phyloP scores from a whole-genome alignment of 208 protist species.

The Acanthamoeba healyi region DNA sequence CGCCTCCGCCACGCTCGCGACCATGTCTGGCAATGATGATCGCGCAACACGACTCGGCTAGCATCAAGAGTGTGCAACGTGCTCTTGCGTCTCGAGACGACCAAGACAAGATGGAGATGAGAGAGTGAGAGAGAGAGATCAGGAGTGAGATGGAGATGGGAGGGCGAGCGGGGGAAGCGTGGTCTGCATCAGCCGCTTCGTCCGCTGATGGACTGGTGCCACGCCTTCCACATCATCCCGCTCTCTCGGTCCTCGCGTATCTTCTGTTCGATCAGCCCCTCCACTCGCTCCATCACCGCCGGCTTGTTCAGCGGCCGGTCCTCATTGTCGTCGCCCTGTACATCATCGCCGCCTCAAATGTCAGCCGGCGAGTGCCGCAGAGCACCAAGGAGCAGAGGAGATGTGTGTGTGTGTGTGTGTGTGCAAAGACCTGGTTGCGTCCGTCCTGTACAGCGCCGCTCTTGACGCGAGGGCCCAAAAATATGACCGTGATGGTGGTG shows the following conservation, averaged over 20 bases:
- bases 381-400: too few species aligned
- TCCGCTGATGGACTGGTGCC: slow-evolving; percentile 1
- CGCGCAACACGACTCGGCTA: too few species aligned
- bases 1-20: too few species aligned
- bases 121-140: too few species aligned
- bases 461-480: slow-evolving; percentile 2
- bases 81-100: background rate
- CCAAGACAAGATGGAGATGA: too few species aligned
- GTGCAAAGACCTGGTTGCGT: background rate
- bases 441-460: slow-evolving; percentile 22
- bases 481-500: slow-evolving; percentile 16
- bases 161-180: too few species aligned
- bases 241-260: slow-evolving; percentile 3
- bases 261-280: slow-evolving; percentile 16
- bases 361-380: too few species aligned
- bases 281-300: background rate
- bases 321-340: background rate
- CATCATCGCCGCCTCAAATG: too few species aligned
- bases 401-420: too few species aligned
- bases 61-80: too few species aligned
- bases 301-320: background rate
- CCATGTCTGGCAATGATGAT: too few species aligned
- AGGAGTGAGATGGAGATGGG: too few species aligned
- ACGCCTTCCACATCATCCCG: slow-evolving; percentile 40
- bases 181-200: background rate